These are phyloP conservation scores for Myxozyma lipomycoides DNA, from an alignment of 805 yeast species.

Conservation along the genomic window DNA sequence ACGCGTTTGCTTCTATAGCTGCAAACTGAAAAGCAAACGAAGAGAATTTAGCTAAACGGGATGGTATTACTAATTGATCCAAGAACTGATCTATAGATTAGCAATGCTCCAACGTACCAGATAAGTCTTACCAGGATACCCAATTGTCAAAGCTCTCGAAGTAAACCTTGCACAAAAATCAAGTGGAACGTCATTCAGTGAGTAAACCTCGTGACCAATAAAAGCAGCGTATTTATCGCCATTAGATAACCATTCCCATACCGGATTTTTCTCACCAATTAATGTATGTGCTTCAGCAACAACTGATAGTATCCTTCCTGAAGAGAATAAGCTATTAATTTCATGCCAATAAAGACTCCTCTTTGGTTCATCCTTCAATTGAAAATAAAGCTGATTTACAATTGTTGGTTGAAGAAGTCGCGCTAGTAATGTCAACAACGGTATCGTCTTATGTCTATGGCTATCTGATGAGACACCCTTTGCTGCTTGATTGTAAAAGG, in stretches of 20 bases:
- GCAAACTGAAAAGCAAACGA: too few relatives aligned
- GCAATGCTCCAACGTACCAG: too few relatives aligned
- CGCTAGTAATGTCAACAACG: not conserved
- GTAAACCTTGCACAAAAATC: slow-evolving; percentile 4
- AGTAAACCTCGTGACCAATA: slow-evolving; percentile 8
- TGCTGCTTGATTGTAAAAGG: not conserved
- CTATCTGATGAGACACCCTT: not conserved
- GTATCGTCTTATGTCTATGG: not conserved
- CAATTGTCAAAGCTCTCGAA: slow-evolving; percentile 8
- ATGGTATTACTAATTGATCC: too few relatives aligned
- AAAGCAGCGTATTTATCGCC: slow-evolving; percentile 5
- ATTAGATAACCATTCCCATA: slow-evolving; percentile 22
- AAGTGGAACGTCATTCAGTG: not conserved
- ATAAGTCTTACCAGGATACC: slow-evolving; percentile 7
- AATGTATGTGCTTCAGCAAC: slow-evolving; percentile 4
- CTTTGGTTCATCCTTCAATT: not conserved
- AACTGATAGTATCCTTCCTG: slow-evolving; percentile 11
- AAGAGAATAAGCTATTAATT: slow-evolving; percentile 8
- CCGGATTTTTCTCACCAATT: not conserved
- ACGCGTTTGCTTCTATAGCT: too few relatives aligned
- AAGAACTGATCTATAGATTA: too few relatives aligned
- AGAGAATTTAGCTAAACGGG: too few relatives aligned
- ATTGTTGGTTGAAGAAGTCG: not conserved
- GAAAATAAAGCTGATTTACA: not conserved
- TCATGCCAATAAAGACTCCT: slow-evolving; percentile 1